Percentiles rank a stretch among this genome's conserved stretches.
These are phyloP conservation scores for Silene vulgaris DNA, from an alignment of 179 eudicot species.

Conservation along the genomic window DNA sequence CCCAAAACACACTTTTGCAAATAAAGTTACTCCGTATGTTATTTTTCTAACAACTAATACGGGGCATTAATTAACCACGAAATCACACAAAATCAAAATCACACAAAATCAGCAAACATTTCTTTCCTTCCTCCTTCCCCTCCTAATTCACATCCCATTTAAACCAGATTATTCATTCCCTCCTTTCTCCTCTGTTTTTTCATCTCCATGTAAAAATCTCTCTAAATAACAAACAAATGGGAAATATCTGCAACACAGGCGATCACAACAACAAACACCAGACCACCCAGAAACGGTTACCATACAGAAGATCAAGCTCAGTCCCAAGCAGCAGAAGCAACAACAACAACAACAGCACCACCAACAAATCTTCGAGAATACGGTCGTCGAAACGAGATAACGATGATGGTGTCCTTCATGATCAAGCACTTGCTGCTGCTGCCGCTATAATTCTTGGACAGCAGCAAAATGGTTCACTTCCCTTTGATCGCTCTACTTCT, in stretches of 20 bases:
- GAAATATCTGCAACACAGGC: constrained; percentile 30
- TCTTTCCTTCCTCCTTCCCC: neutral
- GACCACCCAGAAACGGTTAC: constrained; percentile 12
- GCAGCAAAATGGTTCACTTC: constrained; percentile 28
- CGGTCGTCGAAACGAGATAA: constrained; percentile 40
- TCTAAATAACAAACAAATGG: constrained; percentile 21
- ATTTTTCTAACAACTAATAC: neutral
- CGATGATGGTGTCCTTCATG: constrained; percentile 49
- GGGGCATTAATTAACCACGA: neutral
- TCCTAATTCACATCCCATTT: neutral
- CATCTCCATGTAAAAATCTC: neutral
- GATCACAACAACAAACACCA: neutral
- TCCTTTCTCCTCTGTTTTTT: neutral
- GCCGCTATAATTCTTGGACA: constrained; percentile 52
- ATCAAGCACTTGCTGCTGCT: constrained; percentile 73
- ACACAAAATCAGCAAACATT: neutral
- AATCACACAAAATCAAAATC: no score
- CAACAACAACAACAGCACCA: neutral
- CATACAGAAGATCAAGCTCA: constrained; percentile 22
- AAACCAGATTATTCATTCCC: neutral
- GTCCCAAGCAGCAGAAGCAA: constrained; percentile 28
- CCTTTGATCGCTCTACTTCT: constrained; percentile 72
- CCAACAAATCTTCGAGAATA: constrained; percentile 42
- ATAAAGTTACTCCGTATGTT: no score
- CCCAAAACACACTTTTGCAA: no score